Evolutionary conservation across 2,329 filamentous ascomycete genomes (phyloP).

Genomic region (Colletotrichum limetticola): DNA sequence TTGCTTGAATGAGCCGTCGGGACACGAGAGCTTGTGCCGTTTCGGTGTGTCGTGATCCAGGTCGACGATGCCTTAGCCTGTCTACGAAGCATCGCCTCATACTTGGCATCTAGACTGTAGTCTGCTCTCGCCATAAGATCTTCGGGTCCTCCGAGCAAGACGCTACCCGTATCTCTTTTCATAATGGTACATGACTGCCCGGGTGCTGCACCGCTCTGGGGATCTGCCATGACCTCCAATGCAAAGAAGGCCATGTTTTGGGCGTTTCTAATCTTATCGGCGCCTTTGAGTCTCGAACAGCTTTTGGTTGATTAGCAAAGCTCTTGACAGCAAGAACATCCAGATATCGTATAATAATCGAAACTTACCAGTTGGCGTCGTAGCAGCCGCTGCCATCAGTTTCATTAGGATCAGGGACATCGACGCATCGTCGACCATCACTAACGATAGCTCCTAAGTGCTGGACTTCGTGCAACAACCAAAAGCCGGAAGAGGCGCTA

Average conservation of each 20-base stretch:
- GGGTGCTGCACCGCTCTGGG: background rate
- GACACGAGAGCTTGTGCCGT: background rate
- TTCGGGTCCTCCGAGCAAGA: background rate
- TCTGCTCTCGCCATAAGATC: background rate
- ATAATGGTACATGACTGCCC: constrained; percentile 9
- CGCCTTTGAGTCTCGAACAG: background rate
- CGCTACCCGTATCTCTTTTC: background rate
- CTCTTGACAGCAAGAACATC: fast-evolving
- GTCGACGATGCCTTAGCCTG: background rate
- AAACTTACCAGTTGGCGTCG: background rate
- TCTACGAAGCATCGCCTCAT: background rate
- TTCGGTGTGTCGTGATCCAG: background rate
- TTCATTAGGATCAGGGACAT: background rate
- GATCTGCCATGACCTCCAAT: constrained; percentile 8
- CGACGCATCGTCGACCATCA: background rate
- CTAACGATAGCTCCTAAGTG: background rate
- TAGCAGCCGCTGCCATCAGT: constrained; percentile 1
- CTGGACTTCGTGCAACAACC: constrained; percentile 1
- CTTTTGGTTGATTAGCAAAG: background rate
- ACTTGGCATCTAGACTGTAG: background rate
- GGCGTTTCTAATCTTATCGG: constrained; percentile 9
- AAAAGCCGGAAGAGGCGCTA: background rate
- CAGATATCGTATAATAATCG: fast-evolving
- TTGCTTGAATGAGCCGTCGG: background rate
- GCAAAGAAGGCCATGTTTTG: constrained; percentile 13